A percentile compares a stretch with the other conserved stretches of the same genome.
Evolutionary conservation across 2,329 filamentous ascomycete species (phyloP).

Genomic region (Claviceps lovelessii): DNA sequence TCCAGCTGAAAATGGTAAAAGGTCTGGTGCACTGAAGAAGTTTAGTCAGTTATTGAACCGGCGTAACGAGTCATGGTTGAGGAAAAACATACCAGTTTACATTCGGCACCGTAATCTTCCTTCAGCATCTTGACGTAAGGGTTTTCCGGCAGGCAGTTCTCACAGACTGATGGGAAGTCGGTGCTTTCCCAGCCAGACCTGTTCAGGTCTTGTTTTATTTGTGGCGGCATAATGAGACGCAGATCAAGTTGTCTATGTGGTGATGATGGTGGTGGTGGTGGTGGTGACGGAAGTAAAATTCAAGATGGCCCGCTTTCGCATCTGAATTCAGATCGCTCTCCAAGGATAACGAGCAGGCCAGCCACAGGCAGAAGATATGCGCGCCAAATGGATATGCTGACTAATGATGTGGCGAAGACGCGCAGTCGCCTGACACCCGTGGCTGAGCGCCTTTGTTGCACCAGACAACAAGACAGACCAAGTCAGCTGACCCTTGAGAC

Average conservation of each 20-base stretch:
- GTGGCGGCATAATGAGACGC: constrained; percentile 52
- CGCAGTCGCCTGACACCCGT: background rate
- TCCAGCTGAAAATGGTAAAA: constrained; percentile 93
- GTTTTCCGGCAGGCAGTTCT: constrained; percentile 89
- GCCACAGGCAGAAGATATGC: background rate
- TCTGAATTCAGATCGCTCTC: background rate
- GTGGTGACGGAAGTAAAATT: constrained; percentile 7
- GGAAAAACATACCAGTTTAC: constrained; percentile 41
- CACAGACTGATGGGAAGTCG: constrained; percentile 77
- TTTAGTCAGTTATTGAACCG: constrained; percentile 1
- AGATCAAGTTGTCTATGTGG: background rate
- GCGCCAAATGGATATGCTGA: background rate
- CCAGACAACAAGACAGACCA: too few relatives aligned
- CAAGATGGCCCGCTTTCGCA: background rate
- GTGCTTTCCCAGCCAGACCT: constrained; percentile 92
- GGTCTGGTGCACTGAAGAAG: constrained; percentile 61
- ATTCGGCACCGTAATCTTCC: constrained; percentile 83
- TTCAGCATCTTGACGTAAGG: constrained; percentile 99
- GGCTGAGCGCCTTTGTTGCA: background rate
- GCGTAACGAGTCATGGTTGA: background rate
- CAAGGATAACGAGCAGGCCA: background rate
- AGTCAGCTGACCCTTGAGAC: background rate
- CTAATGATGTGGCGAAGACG: background rate
- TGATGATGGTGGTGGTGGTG: constrained; percentile 6
- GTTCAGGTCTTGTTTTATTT: constrained; percentile 94